These are phyloP conservation scores for Calonectria pteridis DNA, from an alignment of 2,329 filamentous ascomycete genomes.

Conservation along the genomic window DNA sequence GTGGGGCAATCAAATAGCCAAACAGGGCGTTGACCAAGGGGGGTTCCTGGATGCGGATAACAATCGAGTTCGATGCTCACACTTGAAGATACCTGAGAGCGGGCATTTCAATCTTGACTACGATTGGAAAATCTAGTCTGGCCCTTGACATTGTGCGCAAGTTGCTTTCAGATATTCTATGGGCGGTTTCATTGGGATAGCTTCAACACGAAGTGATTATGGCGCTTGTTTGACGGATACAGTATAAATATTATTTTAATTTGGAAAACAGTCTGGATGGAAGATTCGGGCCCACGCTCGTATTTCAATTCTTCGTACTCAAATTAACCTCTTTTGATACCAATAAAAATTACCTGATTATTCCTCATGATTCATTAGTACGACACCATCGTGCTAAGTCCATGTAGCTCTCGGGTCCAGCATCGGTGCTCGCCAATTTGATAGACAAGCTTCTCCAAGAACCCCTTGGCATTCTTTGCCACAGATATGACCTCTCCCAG, in stretches of 20 bases:
- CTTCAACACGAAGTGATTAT: no score
- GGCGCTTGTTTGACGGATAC: no score
- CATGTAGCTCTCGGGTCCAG: constrained; percentile 80
- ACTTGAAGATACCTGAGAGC: constrained; percentile 34
- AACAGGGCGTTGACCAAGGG: constrained; percentile 40
- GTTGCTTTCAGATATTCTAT: background rate
- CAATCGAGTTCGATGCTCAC: constrained; percentile 32
- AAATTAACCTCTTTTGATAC: background rate
- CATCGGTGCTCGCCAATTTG: constrained; percentile 79
- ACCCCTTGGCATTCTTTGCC: constrained; percentile 75
- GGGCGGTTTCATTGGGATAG: background rate
- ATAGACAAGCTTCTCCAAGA: constrained; percentile 78
- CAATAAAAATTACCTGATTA: background rate
- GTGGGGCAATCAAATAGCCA: constrained; percentile 39
- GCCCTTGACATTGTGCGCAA: no score
- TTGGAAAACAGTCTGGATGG: no score
- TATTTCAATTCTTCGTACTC: background rate
- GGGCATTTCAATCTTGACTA: constrained; percentile 36
- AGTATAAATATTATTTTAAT: no score
- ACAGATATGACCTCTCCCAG: constrained; percentile 74
- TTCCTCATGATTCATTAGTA: constrained; percentile 62
- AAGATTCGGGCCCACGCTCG: no score
- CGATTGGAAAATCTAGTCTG: constrained; percentile 29
- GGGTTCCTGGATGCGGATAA: constrained; percentile 30
- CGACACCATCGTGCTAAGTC: constrained; percentile 74